Percentiles rank a stretch among this genome's conserved stretches.
Evolutionary conservation across 495 filamentous ascomycete species (phyloP).

Genomic region (Penicillium atrosanguineum): DNA sequence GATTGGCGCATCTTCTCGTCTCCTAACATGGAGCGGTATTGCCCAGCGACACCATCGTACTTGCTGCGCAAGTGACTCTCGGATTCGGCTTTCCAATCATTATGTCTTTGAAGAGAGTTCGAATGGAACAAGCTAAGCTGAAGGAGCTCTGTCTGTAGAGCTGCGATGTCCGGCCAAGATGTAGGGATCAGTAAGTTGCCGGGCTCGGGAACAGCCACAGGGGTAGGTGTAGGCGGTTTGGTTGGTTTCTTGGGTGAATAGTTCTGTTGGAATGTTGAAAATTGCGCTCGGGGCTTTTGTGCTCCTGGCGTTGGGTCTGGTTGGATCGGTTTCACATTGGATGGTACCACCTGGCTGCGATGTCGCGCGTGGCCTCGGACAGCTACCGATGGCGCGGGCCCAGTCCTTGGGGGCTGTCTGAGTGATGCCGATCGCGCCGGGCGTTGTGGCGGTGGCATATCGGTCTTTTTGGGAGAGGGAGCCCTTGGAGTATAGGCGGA

Average conservation of each 20-base stretch:
- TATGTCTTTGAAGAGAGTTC: constrained; percentile 28
- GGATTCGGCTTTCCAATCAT: constrained; percentile 36
- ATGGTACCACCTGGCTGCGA: constrained; percentile 34
- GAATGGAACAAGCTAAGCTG: constrained; percentile 70
- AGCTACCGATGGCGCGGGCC: constrained; percentile 10
- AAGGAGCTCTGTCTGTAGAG: constrained; percentile 68
- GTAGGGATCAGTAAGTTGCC: constrained; percentile 27
- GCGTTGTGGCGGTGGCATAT: constrained; percentile 39
- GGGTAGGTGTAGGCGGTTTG: constrained; percentile 53
- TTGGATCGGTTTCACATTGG: constrained; percentile 16
- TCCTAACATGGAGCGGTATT: constrained; percentile 31
- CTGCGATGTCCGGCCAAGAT: constrained; percentile 57
- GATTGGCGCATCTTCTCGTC: constrained; percentile 39
- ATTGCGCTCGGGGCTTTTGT: constrained; percentile 48
- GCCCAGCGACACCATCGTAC: constrained; percentile 37
- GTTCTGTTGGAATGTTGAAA: constrained; percentile 67
- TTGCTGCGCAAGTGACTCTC: constrained; percentile 35
- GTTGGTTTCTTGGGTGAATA: constrained; percentile 63
- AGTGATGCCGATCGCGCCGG: constrained; percentile 42
- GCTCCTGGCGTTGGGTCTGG: constrained; percentile 14
- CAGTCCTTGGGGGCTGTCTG: constrained; percentile 30
- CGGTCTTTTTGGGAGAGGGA: constrained; percentile 35
- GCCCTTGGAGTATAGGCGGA: constrained; percentile 19
- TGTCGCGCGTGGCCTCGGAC: constrained; percentile 35
- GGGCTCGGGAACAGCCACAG: constrained; percentile 7